Percentiles rank a stretch among this genome's conserved stretches.
phyloP scores from a whole-genome alignment of 2,329 filamentous ascomycete genomes.

The Thelonectria discophora region DNA sequence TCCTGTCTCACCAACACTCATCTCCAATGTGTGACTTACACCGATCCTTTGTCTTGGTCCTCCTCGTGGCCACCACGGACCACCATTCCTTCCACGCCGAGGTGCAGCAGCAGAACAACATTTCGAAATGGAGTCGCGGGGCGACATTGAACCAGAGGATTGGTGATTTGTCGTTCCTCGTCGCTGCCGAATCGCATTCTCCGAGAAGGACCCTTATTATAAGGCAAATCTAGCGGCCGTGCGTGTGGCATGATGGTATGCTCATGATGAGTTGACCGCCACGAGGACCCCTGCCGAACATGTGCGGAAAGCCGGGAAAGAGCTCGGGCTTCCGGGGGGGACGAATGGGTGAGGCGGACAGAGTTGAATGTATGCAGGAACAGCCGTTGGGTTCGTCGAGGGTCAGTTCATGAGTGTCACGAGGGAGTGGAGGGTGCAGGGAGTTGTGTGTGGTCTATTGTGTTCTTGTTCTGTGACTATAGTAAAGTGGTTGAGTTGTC shows the following conservation, averaged over 20 bases:
- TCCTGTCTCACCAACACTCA: not conserved
- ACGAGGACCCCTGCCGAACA: conserved; percentile 11
- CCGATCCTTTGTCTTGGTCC: conserved; percentile 14
- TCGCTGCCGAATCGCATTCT: not conserved
- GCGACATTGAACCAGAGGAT: not conserved
- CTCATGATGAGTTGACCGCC: conserved; percentile 15
- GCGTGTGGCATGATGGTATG: conserved; percentile 15
- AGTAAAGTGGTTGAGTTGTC: conserved; percentile 12
- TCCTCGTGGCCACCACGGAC: not conserved
- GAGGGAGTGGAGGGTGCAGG: not conserved
- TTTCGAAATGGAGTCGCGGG: not conserved
- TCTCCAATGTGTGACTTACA: conserved; percentile 6
- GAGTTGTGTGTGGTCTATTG: conserved; percentile 1
- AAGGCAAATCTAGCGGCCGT: conserved; percentile 1
- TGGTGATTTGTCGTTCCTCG: not conserved
- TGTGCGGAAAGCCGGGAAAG: not conserved
- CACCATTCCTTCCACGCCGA: conserved; percentile 16
- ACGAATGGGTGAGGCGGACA: not conserved
- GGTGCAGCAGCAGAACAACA: not conserved
- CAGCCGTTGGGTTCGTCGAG: not conserved
- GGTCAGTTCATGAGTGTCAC: not conserved
- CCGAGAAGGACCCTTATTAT: not conserved
- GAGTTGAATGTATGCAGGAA: not conserved
- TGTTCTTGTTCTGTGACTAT: not conserved
- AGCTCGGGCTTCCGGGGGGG: not conserved